phyloP scores from a whole-genome alignment of 352 stramenopile species.

The Pythium myriotylum region DNA sequence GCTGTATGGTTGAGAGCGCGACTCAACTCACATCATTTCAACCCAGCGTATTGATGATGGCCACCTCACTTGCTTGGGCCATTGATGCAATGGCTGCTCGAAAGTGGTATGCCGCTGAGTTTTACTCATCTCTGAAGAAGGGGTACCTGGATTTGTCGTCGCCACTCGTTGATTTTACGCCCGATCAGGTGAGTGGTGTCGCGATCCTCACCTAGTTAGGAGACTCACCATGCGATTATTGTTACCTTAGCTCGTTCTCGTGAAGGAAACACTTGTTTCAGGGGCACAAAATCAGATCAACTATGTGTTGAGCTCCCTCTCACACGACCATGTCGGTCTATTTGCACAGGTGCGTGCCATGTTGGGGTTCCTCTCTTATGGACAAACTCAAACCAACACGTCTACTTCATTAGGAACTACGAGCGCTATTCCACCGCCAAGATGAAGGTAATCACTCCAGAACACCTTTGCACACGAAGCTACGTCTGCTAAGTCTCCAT shows the following conservation, averaged over 20 bases:
- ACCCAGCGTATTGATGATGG: constrained; percentile 66
- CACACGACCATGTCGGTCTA: constrained; percentile 69
- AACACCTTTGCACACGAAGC: constrained; percentile 72
- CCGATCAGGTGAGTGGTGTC: constrained; percentile 63
- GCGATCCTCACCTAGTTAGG: not conserved
- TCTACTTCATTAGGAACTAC: constrained; percentile 52
- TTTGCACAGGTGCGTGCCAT: constrained; percentile 55
- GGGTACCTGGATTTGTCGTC: constrained; percentile 84
- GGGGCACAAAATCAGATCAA: constrained; percentile 86
- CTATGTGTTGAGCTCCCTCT: constrained; percentile 82
- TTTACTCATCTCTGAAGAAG: constrained; percentile 83
- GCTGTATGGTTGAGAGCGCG: too few relatives aligned
- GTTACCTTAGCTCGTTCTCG: constrained; percentile 55
- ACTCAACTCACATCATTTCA: not conserved
- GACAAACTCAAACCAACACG: not conserved
- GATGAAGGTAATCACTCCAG: constrained; percentile 39
- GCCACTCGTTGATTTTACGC: constrained; percentile 79
- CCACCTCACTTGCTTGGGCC: constrained; percentile 61
- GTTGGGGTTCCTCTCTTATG: not conserved
- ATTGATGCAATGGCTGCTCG: constrained; percentile 69
- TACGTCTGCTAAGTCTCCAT: constrained; percentile 73
- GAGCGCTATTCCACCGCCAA: constrained; percentile 74
- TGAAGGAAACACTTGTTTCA: constrained; percentile 78
- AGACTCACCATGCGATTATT: too few relatives aligned
- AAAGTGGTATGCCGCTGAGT: constrained; percentile 85